A percentile compares a stretch with the other conserved stretches of the same genome.
phyloP scores from a whole-genome alignment of 768 basidiomycete genomes.

The Pleurotus djamor region DNA sequence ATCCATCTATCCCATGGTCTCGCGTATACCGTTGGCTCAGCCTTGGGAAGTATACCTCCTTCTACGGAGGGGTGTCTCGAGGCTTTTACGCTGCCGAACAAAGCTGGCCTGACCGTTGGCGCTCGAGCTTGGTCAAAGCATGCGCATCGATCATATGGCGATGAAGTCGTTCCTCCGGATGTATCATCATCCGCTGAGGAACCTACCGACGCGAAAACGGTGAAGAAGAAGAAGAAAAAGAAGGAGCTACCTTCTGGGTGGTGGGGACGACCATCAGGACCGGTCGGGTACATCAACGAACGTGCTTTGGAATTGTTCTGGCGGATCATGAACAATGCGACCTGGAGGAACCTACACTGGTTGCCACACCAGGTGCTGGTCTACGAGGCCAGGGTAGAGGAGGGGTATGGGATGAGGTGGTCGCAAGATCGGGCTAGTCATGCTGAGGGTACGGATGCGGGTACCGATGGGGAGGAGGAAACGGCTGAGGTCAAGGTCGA shows the following conservation, averaged over 20 bases:
- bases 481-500: neutral
- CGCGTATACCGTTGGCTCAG: slow-evolving; percentile 60
- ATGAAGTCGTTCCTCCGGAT: neutral
- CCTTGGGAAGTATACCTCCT: slow-evolving; percentile 49
- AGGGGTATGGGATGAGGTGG: slow-evolving; percentile 72
- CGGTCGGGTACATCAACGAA: slow-evolving; percentile 51
- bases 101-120: slow-evolving; percentile 50
- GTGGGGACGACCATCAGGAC: slow-evolving; percentile 60
- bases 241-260: slow-evolving; percentile 35
- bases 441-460: slow-evolving; percentile 4
- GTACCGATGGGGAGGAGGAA: too few species aligned
- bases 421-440: slow-evolving; percentile 39
- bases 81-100: slow-evolving; percentile 51
- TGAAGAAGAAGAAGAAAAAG: slow-evolving; percentile 14
- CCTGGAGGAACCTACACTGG: slow-evolving; percentile 69
- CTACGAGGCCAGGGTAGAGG: slow-evolving; percentile 56
- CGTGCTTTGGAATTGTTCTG: slow-evolving; percentile 48
- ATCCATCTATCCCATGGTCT: slow-evolving; percentile 48
- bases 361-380: slow-evolving; percentile 60
- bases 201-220: slow-evolving; percentile 7
- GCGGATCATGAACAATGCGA: slow-evolving; percentile 47
- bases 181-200: too few species aligned
- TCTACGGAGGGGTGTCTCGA: slow-evolving; percentile 43
- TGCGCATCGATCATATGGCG: slow-evolving; percentile 46
- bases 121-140: slow-evolving; percentile 71